Percentiles rank a stretch among this genome's conserved stretches.
phyloP scores from a whole-genome alignment of 306 rosid species.

The Fagus crenata region DNA sequence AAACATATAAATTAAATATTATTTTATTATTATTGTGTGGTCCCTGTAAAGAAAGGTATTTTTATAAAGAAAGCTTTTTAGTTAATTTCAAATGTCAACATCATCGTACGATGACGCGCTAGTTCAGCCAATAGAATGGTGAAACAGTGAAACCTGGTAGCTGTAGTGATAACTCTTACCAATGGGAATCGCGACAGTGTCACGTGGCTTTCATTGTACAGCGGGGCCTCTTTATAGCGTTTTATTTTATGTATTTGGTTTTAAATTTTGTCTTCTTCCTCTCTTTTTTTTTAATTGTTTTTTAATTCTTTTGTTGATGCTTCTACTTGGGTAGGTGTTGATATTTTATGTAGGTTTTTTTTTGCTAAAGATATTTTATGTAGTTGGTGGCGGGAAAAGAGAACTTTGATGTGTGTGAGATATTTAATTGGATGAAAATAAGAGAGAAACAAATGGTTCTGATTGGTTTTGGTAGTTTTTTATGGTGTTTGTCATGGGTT shows the following conservation, averaged over 20 bases:
- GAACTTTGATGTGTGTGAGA: too few species aligned
- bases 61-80: background rate
- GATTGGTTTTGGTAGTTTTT: too few species aligned
- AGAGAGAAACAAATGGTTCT: too few species aligned
- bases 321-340: too few species aligned
- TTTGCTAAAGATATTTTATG: too few species aligned
- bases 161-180: background rate
- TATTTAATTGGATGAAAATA: too few species aligned
- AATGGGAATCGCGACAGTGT: conserved; percentile 5
- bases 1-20: too few species aligned
- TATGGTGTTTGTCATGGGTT: too few species aligned
- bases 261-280: background rate
- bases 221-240: background rate
- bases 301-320: background rate
- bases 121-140: background rate
- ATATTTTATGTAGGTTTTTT: too few species aligned
- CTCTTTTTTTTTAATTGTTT: background rate
- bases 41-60: too few species aligned
- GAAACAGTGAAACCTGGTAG: background rate
- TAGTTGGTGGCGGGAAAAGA: too few species aligned
- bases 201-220: conserved; percentile 33
- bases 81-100: background rate
- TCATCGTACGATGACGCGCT: conserved; percentile 38
- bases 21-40: too few species aligned
- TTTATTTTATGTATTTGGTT: background rate